Base-by-base conservation (phyloP, 2,329 filamentous ascomycete species). In the Pseudocercospora macadamiae region DNA sequence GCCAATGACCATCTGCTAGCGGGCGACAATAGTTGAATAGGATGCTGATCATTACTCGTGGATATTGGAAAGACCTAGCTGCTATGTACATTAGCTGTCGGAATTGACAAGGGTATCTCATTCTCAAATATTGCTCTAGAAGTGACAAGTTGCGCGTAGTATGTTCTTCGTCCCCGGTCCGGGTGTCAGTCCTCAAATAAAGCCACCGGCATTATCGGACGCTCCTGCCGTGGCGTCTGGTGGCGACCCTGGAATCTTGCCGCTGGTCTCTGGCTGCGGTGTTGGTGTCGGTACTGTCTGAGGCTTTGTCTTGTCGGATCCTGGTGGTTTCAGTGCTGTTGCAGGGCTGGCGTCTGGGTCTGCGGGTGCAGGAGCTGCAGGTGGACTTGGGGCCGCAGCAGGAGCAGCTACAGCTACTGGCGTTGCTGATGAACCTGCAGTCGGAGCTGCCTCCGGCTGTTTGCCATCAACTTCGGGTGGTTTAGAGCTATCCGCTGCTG, bases 331-430 rank as follows among this genome's bases (percentile, higher is more conserved):
- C 7, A 45, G 55, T 30, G 42, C 44, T n/a, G 60, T 62, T 1
- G 60, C 60, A 4, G 61, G 61, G 32, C 58, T 61, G 16, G 60
- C 58, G 51, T 63, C 61, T 5, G 55, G 58, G 51, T 63, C 55
- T 12, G 44, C 47, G 12, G 52, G 21, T 12, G 55, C 44, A 23
- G 42, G 30, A 16, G 36, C 16, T 23, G 45, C 23, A 49, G 39
- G 18, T 10, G 53, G 30, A 4, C 54, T 14, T 26, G 26, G 51
- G 16, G 23, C 19, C 10, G 19, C 8, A 25, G 44, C 4, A n/a
- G 44, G 44, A 5, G 26, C 37, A 25, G 26, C 16, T 16, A 30
- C 19, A 21, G 55, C 14, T 49, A 7, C 37, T 48, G 52, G n/a
- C 8, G 21, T 47, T 3, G 28, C n/a, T 37, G 28, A 19, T 21